These are phyloP conservation scores for Pigoraptor vietnamica DNA, from an alignment of 78 protist species.

Conservation along the genomic window DNA sequence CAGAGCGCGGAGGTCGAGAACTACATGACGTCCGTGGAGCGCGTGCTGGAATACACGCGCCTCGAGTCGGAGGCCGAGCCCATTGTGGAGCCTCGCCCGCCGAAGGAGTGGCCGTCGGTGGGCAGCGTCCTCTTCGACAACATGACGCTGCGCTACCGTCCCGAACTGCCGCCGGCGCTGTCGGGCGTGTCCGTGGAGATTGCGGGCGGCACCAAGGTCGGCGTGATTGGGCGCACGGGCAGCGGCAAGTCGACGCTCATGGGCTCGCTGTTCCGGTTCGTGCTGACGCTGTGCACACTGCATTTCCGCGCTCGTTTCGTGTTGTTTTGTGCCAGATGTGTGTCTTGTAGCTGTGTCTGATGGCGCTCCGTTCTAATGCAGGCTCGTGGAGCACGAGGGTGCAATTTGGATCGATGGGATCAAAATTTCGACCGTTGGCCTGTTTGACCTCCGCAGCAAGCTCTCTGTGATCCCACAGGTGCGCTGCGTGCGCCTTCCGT, in stretches of 20 bases:
- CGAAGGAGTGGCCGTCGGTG: constrained; percentile 60
- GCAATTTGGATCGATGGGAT: constrained; percentile 64
- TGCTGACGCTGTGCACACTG: constrained; percentile 45
- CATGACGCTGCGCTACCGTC: constrained; percentile 65
- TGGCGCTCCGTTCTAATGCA: too few species aligned
- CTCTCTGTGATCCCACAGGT: too few species aligned
- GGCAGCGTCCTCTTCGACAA: constrained; percentile 57
- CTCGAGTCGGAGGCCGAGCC: constrained; percentile 34
- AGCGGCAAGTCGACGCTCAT: constrained; percentile 75
- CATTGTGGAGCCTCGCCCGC: constrained; percentile 8
- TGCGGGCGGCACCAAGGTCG: constrained; percentile 77
- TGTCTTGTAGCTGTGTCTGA: constrained; percentile 7
- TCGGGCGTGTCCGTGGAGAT: too few species aligned
- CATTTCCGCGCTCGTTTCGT: constrained; percentile 24
- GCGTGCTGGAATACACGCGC: background rate
- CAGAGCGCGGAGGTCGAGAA: constrained; percentile 41
- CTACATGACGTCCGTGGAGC: constrained; percentile 31
- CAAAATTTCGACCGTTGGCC: too few species aligned
- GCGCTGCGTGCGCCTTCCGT: too few species aligned
- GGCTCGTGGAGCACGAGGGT: too few species aligned
- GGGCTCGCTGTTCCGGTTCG: constrained; percentile 64
- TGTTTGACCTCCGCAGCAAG: too few species aligned
- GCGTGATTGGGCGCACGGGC: constrained; percentile 93
- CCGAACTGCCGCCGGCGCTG: constrained; percentile 12
- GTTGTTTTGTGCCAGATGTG: background rate